Percentiles rank a stretch among this genome's conserved stretches.
Conservation (phyloP, 2,329 filamentous ascomycete genomes). For the Dryadomyces quercus-mongolicae region DNA sequence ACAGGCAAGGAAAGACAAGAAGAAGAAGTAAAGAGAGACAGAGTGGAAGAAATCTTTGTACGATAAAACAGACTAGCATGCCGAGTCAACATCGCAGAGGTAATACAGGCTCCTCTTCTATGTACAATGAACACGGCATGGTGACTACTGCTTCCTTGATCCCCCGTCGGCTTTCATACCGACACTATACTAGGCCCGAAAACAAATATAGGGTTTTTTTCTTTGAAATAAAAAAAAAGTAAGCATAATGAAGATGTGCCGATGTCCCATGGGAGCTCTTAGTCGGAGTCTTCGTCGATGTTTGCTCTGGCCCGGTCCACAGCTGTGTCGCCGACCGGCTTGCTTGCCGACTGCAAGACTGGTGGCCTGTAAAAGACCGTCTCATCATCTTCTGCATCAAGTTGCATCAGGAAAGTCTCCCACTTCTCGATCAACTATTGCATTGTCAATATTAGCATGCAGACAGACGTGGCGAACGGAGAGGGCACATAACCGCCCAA, state of each 20-base stretch:
- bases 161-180: background rate
- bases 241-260: constrained; percentile 14
- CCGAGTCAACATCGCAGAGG: background rate
- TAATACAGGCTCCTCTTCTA: constrained; percentile 6
- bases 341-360: constrained; percentile 33
- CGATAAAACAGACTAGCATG: background rate
- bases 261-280: background rate
- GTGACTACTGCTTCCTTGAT: background rate
- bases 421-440: constrained; percentile 66
- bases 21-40: constrained; percentile 26
- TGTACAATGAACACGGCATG: constrained; percentile 15
- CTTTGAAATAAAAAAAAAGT: background rate
- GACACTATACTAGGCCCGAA: background rate
- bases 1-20: constrained; percentile 24
- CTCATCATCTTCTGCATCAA: constrained; percentile 86
- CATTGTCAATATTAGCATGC: constrained; percentile 12
- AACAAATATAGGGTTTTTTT: background rate
- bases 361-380: constrained; percentile 53
- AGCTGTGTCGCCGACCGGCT: constrained; percentile 42
- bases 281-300: constrained; percentile 50
- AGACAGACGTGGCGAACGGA: background rate
- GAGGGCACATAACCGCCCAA: background rate
- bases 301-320: constrained; percentile 46
- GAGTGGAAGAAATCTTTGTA: constrained; percentile 1
- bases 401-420: constrained; percentile 95